These are phyloP conservation scores for Xylaria venustula DNA, from an alignment of 495 filamentous ascomycete genomes.

Conservation along the genomic window DNA sequence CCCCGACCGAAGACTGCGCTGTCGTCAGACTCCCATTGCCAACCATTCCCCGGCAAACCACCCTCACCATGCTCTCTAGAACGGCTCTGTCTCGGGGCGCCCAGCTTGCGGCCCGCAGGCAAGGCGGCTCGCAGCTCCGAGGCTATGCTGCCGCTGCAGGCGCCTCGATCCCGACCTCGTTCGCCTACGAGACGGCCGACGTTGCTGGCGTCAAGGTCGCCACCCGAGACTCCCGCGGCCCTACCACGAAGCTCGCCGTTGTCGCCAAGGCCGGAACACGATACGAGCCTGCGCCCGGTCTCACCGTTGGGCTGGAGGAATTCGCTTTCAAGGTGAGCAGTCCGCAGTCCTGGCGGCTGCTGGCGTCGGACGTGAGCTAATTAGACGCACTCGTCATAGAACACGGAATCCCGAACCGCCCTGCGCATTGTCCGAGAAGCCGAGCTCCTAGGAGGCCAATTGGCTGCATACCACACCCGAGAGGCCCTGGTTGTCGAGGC, in stretches of 20 bases:
- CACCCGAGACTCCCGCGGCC: conserved; percentile 80
- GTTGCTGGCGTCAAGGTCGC: conserved; percentile 86
- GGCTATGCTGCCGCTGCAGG: conserved; percentile 73
- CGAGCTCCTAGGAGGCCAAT: conserved; percentile 87
- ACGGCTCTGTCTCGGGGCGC: conserved; percentile 74
- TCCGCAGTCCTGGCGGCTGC: background rate
- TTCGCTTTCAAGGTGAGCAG: conserved; percentile 96
- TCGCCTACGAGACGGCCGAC: conserved; percentile 85
- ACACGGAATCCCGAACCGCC: conserved; percentile 79
- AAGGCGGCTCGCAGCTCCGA: conserved; percentile 61
- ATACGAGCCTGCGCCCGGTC: conserved; percentile 84
- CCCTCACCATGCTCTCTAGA: conserved; percentile 79
- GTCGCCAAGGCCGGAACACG: conserved; percentile 91
- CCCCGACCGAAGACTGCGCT: conserved; percentile 22
- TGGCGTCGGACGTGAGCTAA: conserved; percentile 45
- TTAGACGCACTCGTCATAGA: conserved; percentile 54
- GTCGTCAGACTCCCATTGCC: conserved; percentile 42
- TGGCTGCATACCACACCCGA: conserved; percentile 80
- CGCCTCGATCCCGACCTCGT: conserved; percentile 61
- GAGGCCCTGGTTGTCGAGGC: conserved; percentile 89
- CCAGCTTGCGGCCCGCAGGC: conserved; percentile 69
- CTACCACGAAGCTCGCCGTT: conserved; percentile 84
- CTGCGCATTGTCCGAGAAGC: conserved; percentile 90
- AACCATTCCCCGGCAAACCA: conserved; percentile 48
- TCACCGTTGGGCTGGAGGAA: conserved; percentile 83